Conservation (phyloP, 2,329 filamentous ascomycete genomes). For the Fusarium oxysporum region DNA sequence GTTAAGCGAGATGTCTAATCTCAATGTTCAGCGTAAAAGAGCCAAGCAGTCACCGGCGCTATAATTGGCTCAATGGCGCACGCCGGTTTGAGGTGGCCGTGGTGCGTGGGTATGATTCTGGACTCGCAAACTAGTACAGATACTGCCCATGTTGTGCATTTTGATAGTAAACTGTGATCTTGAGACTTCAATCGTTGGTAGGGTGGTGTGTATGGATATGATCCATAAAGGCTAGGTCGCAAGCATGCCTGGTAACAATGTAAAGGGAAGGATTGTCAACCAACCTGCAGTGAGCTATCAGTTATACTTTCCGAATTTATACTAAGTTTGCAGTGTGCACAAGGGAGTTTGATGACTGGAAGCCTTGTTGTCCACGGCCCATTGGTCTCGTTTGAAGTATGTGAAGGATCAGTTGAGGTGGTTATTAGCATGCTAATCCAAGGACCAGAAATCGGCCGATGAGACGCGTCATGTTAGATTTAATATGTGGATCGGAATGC, state of each 20-base stretch:
- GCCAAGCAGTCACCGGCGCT: conserved; percentile 4
- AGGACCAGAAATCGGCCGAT: background rate
- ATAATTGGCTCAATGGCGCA: conserved; percentile 1
- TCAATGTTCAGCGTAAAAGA: conserved; percentile 1
- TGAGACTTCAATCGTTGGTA: background rate
- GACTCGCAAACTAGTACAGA: conserved; percentile 1
- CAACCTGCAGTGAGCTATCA: background rate
- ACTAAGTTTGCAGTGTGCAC: background rate
- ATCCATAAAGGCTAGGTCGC: background rate
- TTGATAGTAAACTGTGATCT: background rate
- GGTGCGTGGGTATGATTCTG: conserved; percentile 3
- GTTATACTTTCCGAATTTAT: background rate
- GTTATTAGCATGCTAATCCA: background rate
- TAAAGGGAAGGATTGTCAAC: background rate
- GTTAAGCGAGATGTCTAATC: conserved; percentile 29
- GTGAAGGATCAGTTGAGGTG: background rate
- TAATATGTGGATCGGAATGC: background rate
- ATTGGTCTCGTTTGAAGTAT: background rate
- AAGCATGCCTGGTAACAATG: background rate
- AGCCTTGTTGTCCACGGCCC: background rate
- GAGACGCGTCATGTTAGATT: background rate
- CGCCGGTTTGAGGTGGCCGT: background rate
- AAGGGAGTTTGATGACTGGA: background rate
- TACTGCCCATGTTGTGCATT: background rate
- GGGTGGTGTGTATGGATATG: background rate